Evolutionary conservation across 129 eudicot species (phyloP), one percentile per base, ranked within the genome.

Genomic region (Centrapalus pauciflorus): DNA sequence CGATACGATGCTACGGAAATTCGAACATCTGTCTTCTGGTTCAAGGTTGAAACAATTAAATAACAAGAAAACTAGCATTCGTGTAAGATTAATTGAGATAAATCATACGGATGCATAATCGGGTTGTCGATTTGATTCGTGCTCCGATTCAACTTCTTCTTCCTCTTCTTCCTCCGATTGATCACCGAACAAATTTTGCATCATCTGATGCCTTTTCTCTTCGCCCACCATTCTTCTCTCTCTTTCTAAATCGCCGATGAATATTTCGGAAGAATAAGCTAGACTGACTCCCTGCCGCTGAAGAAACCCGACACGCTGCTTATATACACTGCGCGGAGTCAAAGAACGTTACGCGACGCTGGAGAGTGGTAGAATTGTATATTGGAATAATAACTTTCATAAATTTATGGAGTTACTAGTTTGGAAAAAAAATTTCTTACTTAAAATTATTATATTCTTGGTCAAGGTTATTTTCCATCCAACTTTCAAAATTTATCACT

Each of bases 191-290:
- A 94, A 58, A 43, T 94, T 94, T 66, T 94, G 96, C 99, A 94
- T 94, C 96, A 94, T 94, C 89, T 89, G 90, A 82, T 88, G 96
- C 89, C 99, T 74, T 66, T 94, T 94, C 82, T 89, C 95, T 75
- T 86, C 99, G 45, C 96, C 95, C 70, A 71, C 95, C 96, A 85
- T 92, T 58, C 30, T 77, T 40, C 12, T 48, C 13, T 10, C 55
- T 73, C 50, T 25, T 48, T 41, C 49, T 19, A 25, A 72, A 49
- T 73, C 65, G 55, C 58, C 64, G 77, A 64, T 52, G 61, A 58
- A 26, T 51, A 5, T 72, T 13, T 26, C 40, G 55, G 66, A 23
- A 54, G 28, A 40, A 9, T 17, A 57, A 41, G 33, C 66, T 70
- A 66, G 57, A 40, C 45, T 28, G 66, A 56, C 66, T 58, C 58